Evolutionary conservation across 202 grass and related monocot species (phyloP), one percentile per base, ranked within the genome.

Genomic region (Hordeum pubiflorum): DNA sequence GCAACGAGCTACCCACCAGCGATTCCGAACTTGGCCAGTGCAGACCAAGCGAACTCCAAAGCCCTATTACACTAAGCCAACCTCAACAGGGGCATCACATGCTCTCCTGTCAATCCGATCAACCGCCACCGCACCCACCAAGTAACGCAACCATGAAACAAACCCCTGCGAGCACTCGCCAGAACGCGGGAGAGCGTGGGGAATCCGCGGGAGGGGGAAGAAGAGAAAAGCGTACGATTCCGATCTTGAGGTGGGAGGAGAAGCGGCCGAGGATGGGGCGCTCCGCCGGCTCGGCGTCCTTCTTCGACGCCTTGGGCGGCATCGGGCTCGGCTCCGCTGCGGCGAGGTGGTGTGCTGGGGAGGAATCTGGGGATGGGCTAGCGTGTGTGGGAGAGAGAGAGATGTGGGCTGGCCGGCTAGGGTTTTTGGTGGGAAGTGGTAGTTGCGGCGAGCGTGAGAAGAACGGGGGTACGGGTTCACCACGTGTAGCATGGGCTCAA

Each of bases 191-290:
- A 10, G 69, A 1, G 5, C 7, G 44, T 0, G 4, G 44, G 69
- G 7, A 31, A 26, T 26, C 70, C 23, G 33, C 9, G 57, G 58
- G 32, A 44, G 4, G 3, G 6, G 5, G 6, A 17, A 9, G 22
- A 10, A 32, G 27, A 34, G 3, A 7, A 1, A 55, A 63, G 60
- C 92, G 76, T 69, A 98, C 95, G 78, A 98, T 98, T 89, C 95
- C 95, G 81, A 98, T 98, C 90, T 95, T 98, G 82, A 98, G 90
- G 81, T 97, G 92, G 58, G 95, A 97, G 17, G 95, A 97, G 90
- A 97, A 97, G 63, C 94, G 94, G 27, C 94, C 94, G 10, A 97
- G 94, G 83, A 97, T 91, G 87, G 91, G 75, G 75, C 95, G 92
- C 92, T 97, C 92, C 4, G 84, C 26, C 26, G 86, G 86, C 48